Base-by-base conservation (phyloP, 345 rosid species). In the Microcos paniculata region DNA sequence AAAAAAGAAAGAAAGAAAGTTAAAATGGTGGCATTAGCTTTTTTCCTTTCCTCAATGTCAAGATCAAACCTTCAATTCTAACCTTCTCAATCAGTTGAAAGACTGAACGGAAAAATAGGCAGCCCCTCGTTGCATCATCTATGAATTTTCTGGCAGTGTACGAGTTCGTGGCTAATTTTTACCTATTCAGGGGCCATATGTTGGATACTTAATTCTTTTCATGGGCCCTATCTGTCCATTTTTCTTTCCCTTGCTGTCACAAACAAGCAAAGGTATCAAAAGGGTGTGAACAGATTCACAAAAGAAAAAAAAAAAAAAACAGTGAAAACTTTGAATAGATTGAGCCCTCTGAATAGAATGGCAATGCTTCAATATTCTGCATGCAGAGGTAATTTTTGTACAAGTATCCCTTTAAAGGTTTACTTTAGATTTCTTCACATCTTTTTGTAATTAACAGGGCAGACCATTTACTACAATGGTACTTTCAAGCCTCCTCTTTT, bases 141-240 rank as follows among this genome's bases (percentile, higher is more conserved):
- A 48, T 15, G 64, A 81, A 76, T 43, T 65, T 58, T 62, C 71
- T 68, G 80, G 76, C 77, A 56, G 77, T 70, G 82, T 48, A 31
- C 49, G 73, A n/a, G n/a, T 76, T 71, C 65, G 48, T 77, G 83
- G 70, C 76, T 63, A 80, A 62, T 59, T 62, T 48, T 73, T 42
- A 76, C 59, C 79, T 31, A 55, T 59, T 62, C 71, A 43, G 75
- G 90, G 87, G 53, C 85, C 87, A 53, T 66, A 72, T 75, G 83
- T 65, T 82, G 83, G 83, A 66, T 49, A 63, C 75, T 74, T 51
- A 24, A 72, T 82, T 78, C 82, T 80, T 66, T 77, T 77, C 84
- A 76, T 78, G 85, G 88, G 85, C 71, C 88, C 88, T 49, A 71
- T 71, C 46, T 62, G 63, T 76, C 76, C 62, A 23, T 59, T 74